These are phyloP conservation scores for Misopates orontium DNA, from an alignment of 257 asterid genomes.

Conservation along the genomic window DNA sequence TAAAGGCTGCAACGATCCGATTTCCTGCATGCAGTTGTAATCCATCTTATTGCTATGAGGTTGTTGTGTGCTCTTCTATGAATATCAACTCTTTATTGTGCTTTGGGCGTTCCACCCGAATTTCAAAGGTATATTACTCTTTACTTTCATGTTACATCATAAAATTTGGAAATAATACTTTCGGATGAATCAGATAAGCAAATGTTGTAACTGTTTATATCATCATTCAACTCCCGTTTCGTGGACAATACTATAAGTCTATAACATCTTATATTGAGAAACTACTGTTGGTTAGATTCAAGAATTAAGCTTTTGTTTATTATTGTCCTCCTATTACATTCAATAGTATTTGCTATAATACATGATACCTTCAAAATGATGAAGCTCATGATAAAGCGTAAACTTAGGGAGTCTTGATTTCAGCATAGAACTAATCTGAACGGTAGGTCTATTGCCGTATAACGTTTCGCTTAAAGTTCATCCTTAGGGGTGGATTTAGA, in stretches of 20 bases:
- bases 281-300: neutral
- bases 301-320: constrained; percentile 30
- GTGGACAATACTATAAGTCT: no score
- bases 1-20: constrained; percentile 81
- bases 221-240: no score
- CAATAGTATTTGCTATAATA: neutral
- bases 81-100: no score
- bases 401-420: constrained; percentile 2
- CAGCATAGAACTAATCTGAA: constrained; percentile 7
- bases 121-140: neutral
- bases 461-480: constrained; percentile 52
- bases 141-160: neutral
- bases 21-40: constrained; percentile 34
- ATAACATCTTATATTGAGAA: neutral
- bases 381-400: constrained; percentile 4
- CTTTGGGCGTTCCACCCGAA: no score
- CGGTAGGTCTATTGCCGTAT: neutral
- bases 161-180: no score
- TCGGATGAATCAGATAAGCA: no score
- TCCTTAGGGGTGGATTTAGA: constrained; percentile 41
- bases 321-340: constrained; percentile 5
- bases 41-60: neutral
- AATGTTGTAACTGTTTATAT: no score
- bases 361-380: constrained; percentile 4
- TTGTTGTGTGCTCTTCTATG: neutral